These are phyloP conservation scores for Aspergillus sp. DNA, from an alignment of 2,329 filamentous ascomycete species.

Conservation along the genomic window DNA sequence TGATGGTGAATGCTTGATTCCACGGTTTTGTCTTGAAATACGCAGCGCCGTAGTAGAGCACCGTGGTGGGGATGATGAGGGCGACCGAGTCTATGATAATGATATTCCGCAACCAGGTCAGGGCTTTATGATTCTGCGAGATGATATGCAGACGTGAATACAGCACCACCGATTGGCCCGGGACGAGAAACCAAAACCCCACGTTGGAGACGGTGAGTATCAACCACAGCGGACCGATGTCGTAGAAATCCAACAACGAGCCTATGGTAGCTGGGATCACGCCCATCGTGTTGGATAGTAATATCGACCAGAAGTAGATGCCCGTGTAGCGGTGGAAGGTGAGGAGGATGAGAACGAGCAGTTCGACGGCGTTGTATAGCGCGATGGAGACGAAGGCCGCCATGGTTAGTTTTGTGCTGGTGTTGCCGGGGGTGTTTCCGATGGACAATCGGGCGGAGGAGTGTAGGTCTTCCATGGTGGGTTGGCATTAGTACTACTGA, in stretches of 20 bases:
- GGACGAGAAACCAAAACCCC: constrained; percentile 31
- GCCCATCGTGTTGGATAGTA: not conserved
- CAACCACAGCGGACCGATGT: not conserved
- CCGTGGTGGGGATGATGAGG: constrained; percentile 37
- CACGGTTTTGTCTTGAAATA: not conserved
- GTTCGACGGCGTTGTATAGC: constrained; percentile 46
- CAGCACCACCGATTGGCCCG: constrained; percentile 45
- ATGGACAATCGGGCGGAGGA: not conserved
- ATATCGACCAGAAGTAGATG: constrained; percentile 42
- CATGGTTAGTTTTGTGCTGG: constrained; percentile 30
- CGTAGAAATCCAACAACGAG: not conserved
- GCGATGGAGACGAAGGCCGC: constrained; percentile 33
- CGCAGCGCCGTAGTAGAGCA: constrained; percentile 34
- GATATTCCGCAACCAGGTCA: constrained; percentile 37
- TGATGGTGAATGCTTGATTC: constrained; percentile 18
- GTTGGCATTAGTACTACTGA: too few species aligned
- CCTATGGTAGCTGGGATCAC: not conserved
- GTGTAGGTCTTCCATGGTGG: too few species aligned
- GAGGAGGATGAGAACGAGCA: constrained; percentile 42
- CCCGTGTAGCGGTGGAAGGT: constrained; percentile 43
- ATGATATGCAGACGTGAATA: constrained; percentile 47
- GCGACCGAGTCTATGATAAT: constrained; percentile 41
- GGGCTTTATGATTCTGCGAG: constrained; percentile 28
- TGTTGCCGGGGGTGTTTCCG: constrained; percentile 8
- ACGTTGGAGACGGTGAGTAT: not conserved